Evolutionary conservation across 1,284 basidiomycete species (phyloP).

Genomic region (Tilletia indica): DNA sequence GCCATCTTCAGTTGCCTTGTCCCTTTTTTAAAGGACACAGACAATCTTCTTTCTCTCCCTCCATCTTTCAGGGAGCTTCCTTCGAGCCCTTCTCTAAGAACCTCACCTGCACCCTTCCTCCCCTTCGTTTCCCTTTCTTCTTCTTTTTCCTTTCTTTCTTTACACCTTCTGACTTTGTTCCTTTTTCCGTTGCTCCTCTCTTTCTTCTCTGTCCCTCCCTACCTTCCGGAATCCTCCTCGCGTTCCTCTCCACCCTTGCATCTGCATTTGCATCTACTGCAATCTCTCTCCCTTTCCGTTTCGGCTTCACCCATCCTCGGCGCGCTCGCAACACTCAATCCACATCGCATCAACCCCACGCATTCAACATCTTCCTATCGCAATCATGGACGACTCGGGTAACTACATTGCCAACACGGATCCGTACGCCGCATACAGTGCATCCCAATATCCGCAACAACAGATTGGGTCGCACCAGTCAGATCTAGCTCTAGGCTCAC

Average conservation of each 20-base stretch:
- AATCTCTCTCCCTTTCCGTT: conserved; percentile 2
- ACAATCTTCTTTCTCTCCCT: not conserved
- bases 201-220: conserved; percentile 11
- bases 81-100: too few relatives aligned
- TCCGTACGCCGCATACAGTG: conserved; percentile 5
- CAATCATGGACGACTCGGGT: conserved; percentile 9
- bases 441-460: not conserved
- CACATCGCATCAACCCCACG: not conserved
- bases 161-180: conserved; percentile 10
- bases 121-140: conserved; percentile 3
- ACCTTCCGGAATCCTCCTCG: conserved; percentile 15
- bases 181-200: conserved; percentile 12
- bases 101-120: not conserved
- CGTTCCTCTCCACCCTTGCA: conserved; percentile 16
- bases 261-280: not conserved
- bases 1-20: not conserved
- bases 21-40: not conserved
- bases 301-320: conserved; percentile 6
- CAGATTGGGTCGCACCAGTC: conserved; percentile 24
- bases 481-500: conserved; percentile 26
- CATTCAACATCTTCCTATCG: not conserved
- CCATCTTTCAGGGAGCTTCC: too few relatives aligned
- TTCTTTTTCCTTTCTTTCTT: conserved; percentile 4
- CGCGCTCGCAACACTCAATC: not conserved
- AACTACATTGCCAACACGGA: conserved; percentile 8